These are phyloP conservation scores for Bonia amplexicaulis DNA, from an alignment of 176 grass and related monocot species.

Conservation along the genomic window DNA sequence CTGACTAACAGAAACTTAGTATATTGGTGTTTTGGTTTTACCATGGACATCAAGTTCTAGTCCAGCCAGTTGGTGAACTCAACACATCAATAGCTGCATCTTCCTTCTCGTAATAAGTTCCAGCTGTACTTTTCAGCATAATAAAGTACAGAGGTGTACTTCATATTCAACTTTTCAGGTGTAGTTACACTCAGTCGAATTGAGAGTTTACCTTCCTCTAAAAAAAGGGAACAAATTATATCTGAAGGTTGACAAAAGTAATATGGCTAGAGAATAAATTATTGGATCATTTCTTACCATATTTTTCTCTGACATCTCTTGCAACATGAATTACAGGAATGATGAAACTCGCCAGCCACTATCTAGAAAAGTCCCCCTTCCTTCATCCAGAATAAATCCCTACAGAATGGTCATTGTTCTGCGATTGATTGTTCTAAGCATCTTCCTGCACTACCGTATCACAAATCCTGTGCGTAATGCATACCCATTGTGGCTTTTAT, in stretches of 20 bases:
- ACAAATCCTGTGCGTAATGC: slow-evolving; percentile 96
- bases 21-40: background rate
- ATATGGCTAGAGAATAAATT: background rate
- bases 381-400: slow-evolving; percentile 94
- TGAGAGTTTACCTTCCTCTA: background rate
- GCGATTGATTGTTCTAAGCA: slow-evolving; percentile 82
- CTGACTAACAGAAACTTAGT: background rate
- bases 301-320: slow-evolving; percentile 13
- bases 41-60: background rate
- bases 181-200: background rate
- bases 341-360: slow-evolving; percentile 98
- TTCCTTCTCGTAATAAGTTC: background rate
- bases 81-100: background rate
- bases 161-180: background rate
- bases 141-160: background rate
- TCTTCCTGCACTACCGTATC: slow-evolving; percentile 97
- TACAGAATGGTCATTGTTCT: slow-evolving; percentile 99
- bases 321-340: slow-evolving; percentile 57
- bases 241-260: background rate
- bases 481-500: slow-evolving; percentile 76
- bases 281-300: background rate
- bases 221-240: background rate
- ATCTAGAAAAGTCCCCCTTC: slow-evolving; percentile 88
- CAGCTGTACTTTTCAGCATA: background rate
- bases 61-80: background rate